Evolutionary conservation across 805 yeast genomes (phyloP).

Genomic region (Starmerella tilneyi): DNA sequence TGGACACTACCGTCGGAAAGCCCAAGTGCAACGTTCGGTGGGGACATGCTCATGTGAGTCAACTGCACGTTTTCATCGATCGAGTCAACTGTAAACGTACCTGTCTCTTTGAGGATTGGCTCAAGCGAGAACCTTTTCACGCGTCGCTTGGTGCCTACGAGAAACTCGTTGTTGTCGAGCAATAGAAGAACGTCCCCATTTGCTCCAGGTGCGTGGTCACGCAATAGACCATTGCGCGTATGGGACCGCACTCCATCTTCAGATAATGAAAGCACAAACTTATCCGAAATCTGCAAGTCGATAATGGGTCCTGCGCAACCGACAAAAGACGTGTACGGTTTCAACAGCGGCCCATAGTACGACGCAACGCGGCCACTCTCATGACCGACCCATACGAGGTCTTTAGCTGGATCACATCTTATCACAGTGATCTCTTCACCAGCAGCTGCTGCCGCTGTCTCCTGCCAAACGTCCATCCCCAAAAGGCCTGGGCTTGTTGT

Average conservation of each 20-base stretch:
- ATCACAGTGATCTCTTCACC: constrained; percentile 35
- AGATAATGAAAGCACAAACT: constrained; percentile 51
- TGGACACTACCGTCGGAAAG: constrained; percentile 31
- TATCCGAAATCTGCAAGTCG: constrained; percentile 45
- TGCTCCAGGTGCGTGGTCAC: constrained; percentile 30
- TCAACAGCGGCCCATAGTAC: constrained; percentile 39
- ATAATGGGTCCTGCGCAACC: constrained; percentile 44
- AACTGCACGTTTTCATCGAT: constrained; percentile 21
- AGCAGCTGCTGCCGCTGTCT: constrained; percentile 22
- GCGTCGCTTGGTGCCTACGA: constrained; percentile 29
- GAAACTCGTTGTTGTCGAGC: constrained; percentile 31
- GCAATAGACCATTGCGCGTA: constrained; percentile 46
- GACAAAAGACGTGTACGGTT: constrained; percentile 48
- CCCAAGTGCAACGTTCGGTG: constrained; percentile 31
- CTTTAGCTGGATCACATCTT: constrained; percentile 29
- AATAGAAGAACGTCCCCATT: constrained; percentile 23
- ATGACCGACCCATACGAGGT: constrained; percentile 81
- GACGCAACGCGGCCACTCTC: constrained; percentile 35
- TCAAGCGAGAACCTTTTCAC: constrained; percentile 30
- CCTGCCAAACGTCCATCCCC: constrained; percentile 26
- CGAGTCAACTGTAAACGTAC: constrained; percentile 26
- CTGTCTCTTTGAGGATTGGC: constrained; percentile 32
- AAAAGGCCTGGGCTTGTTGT: background rate
- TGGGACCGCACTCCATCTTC: constrained; percentile 43
- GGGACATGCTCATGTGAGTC: constrained; percentile 28